Evolutionary conservation across 139 green algal genomes (phyloP).

Genomic region (Tetradesmus obliquus): DNA sequence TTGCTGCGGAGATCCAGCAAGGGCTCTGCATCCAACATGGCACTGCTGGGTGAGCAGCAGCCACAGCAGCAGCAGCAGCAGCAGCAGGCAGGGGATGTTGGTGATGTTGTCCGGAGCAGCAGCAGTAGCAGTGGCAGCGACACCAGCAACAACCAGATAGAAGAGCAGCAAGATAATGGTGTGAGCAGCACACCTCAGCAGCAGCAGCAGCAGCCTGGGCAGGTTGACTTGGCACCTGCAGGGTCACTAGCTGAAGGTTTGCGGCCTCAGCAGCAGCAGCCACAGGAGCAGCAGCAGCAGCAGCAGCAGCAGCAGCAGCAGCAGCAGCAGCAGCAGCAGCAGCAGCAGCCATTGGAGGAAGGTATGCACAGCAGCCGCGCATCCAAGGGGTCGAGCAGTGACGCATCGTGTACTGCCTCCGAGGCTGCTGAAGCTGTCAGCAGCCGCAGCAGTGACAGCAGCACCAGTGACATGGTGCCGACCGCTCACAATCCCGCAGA

Average conservation of each 20-base stretch:
- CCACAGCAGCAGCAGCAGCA: constrained; percentile 29
- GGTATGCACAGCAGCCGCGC: neutral
- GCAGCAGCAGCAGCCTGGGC: neutral
- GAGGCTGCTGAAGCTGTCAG: neutral
- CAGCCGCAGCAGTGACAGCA: neutral
- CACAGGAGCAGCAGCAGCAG: neutral
- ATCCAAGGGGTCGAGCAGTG: neutral
- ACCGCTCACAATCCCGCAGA: neutral
- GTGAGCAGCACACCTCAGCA: neutral
- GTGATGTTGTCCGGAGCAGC: neutral
- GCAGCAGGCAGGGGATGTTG: neutral
- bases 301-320: constrained; percentile 13
- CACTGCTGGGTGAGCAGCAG: constrained; percentile 26
- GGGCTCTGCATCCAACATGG: neutral
- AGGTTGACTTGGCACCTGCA: neutral
- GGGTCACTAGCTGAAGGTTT: neutral
- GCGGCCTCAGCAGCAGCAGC: neutral
- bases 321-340: neutral
- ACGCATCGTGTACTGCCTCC: neutral
- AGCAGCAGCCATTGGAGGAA: neutral
- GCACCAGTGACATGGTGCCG: constrained; percentile 35
- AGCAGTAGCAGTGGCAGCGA: constrained; percentile 21
- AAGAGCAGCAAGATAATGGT: neutral
- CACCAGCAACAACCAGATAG: neutral
- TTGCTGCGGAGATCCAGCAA: neutral